These are phyloP conservation scores for Trichopus zeylanicus DNA, from an alignment of 116 monocot genomes.

Conservation along the genomic window DNA sequence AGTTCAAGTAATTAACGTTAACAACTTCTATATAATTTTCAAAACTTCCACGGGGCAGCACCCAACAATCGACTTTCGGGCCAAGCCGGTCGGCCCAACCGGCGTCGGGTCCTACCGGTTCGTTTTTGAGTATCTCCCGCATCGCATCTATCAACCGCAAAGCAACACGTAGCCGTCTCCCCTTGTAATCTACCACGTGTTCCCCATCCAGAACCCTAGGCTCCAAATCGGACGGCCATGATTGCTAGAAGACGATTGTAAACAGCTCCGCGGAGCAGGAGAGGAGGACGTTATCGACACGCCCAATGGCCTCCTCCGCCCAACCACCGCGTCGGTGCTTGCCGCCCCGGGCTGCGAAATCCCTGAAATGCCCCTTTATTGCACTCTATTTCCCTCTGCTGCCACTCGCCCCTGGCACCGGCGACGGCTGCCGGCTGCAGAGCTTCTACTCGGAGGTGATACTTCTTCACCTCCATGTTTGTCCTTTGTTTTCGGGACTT, in stretches of 20 bases:
- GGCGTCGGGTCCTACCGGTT: too few relatives aligned
- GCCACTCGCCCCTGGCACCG: not conserved
- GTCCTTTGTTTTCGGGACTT: not conserved
- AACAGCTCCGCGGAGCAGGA: not conserved
- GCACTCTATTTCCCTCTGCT: not conserved
- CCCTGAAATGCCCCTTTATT: not conserved
- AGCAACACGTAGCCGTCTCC: not conserved
- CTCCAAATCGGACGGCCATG: not conserved
- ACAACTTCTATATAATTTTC: too few relatives aligned
- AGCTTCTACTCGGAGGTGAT: too few relatives aligned
- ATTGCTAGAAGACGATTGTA: not conserved
- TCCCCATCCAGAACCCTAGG: not conserved
- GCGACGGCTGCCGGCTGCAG: too few relatives aligned
- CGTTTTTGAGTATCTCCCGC: not conserved
- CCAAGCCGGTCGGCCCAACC: too few relatives aligned
- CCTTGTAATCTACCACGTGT: not conserved
- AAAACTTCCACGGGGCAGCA: too few relatives aligned
- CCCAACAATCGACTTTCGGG: not conserved
- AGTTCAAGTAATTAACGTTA: too few relatives aligned
- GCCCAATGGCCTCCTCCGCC: not conserved
- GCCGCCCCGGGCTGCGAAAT: not conserved
- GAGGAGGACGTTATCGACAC: slow-evolving; percentile 5
- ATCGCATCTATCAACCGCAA: not conserved
- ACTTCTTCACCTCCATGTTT: too few relatives aligned
- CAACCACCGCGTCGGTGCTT: slow-evolving; percentile 14